Base-by-base conservation (phyloP, 2,329 filamentous ascomycete genomes). In the Trichoderma semiorbis region DNA sequence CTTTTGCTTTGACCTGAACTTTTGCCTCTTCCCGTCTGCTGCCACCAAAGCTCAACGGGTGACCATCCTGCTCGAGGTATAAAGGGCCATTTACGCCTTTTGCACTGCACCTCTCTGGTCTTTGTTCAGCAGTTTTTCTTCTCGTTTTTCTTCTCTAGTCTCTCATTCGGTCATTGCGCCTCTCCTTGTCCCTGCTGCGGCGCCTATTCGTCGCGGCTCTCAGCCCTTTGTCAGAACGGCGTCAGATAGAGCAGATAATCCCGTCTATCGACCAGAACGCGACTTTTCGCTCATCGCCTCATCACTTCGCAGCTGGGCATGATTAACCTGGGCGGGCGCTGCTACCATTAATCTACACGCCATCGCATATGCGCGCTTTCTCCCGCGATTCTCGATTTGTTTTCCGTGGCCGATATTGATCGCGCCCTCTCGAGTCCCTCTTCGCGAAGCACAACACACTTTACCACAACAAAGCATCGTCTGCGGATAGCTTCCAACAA, bases 51-150 rank as follows among this genome's bases (percentile, higher is more conserved):
- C 74, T 74, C 74, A 73, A 71, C 47, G 47, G 55, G 57, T 50
- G 64, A 63, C 58, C 36, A 50, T 69, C 34, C 67, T 72, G 61
- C 36, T 67, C 26, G 74, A 79, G 76, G 76, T 76, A 76, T 78
- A 76, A 79, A 79, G 77, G 78, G 76, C 77, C 73, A 70, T 70
- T 66, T 71, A 73, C 70, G 73, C 74, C 60, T 50, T 75, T 74
- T 36, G 73, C 75, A 72, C 74, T 73, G 73, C 72, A 34, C 69
- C 70, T 73, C 73, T 74, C 74, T 74, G 73, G 55, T 69, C 74
- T 60, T 47, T 28, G 64, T 71, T 71, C 34, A 69, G 55, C 72
- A 28, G 18, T 14, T 58, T 43, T 43, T 4, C 64, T 68, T 72
- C 69, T 67, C 70, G 62, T 74, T 71, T 73, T 70, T 72, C 75